These are phyloP conservation scores for Colletotrichum navitas DNA, from an alignment of 2,329 filamentous ascomycete genomes.

Conservation along the genomic window DNA sequence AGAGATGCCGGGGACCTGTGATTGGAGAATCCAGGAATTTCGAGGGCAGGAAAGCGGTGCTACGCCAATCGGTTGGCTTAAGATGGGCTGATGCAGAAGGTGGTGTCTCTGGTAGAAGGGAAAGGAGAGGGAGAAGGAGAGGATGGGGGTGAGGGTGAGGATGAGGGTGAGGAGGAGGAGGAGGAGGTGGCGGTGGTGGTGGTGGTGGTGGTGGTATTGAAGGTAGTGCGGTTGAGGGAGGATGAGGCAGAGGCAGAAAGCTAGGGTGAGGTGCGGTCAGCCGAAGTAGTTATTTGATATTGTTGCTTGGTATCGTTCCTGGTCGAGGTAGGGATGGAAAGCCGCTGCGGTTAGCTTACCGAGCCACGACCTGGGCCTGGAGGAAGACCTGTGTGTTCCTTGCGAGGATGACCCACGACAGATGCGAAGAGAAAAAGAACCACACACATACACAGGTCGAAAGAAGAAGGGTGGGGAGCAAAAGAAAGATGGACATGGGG, in stretches of 20 bases:
- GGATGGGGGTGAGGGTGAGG: too few species aligned
- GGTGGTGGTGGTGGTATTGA: not conserved
- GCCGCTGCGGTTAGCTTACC: slow-evolving; percentile 3
- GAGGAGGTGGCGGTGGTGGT: not conserved
- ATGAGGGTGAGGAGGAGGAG: not conserved
- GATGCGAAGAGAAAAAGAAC: not conserved
- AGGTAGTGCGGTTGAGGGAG: slow-evolving; percentile 10
- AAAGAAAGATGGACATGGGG: slow-evolving; percentile 20
- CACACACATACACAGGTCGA: not conserved
- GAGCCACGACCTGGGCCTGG: not conserved
- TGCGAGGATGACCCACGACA: slow-evolving; percentile 8
- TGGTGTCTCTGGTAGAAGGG: slow-evolving; percentile 5
- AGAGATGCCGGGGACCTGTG: not conserved
- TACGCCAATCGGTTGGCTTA: slow-evolving; percentile 17
- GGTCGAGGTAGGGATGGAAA: slow-evolving; percentile 1
- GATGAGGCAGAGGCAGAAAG: not conserved
- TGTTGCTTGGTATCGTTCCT: slow-evolving; percentile 7
- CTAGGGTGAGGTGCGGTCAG: slow-evolving; percentile 14
- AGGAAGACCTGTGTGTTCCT: slow-evolving; percentile 12
- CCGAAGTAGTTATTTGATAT: slow-evolving; percentile 25
- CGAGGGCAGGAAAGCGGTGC: slow-evolving; percentile 18
- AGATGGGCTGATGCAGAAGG: slow-evolving; percentile 9
- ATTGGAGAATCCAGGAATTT: slow-evolving; percentile 1
- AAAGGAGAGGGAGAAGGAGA: not conserved
- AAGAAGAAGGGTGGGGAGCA: slow-evolving; percentile 18